Percentiles rank a stretch among this genome's conserved stretches.
These are phyloP conservation scores for Hanseniaspora valbyensis DNA, from an alignment of 805 yeast genomes.

Conservation along the genomic window DNA sequence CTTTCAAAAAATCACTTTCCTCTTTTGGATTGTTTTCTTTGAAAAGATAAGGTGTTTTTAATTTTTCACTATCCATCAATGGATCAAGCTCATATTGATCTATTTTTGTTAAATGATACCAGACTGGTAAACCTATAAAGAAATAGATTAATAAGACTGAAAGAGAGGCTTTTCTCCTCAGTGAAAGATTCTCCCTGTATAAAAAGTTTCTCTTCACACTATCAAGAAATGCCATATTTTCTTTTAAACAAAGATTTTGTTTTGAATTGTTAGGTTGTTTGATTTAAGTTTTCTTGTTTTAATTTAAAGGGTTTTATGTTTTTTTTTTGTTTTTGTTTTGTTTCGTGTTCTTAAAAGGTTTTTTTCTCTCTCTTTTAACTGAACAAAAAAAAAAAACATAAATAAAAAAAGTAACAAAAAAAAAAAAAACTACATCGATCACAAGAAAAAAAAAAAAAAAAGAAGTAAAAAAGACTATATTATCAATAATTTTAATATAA, in stretches of 20 bases:
- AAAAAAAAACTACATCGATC: not conserved
- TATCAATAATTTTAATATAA: not conserved
- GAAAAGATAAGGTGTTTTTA: constrained; percentile 32
- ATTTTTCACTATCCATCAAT: constrained; percentile 27
- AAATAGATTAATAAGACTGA: constrained; percentile 25
- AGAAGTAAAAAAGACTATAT: not conserved
- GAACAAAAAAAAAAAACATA: too few relatives aligned
- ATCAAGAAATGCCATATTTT: not conserved
- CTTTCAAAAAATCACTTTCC: constrained; percentile 21
- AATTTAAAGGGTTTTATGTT: too few relatives aligned
- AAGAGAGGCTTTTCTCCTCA: constrained; percentile 21
- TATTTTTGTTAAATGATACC: constrained; percentile 34
- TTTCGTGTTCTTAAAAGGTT: too few relatives aligned
- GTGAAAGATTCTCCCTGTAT: constrained; percentile 17
- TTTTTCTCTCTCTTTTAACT: too few relatives aligned
- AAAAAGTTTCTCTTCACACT: not conserved
- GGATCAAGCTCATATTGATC: constrained; percentile 20
- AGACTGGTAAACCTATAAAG: constrained; percentile 33
- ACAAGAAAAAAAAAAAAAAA: too few relatives aligned
- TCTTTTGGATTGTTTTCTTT: constrained; percentile 28
- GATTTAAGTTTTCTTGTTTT: too few relatives aligned
- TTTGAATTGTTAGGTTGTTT: too few relatives aligned
- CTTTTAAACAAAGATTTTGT: too few relatives aligned
- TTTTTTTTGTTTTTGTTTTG: too few relatives aligned
- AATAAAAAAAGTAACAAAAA: too few relatives aligned